Percentiles rank a stretch among this genome's conserved stretches.
Evolutionary conservation across 169 alveolate species (phyloP).

Genomic region (Plasmodium knowlesi): DNA sequence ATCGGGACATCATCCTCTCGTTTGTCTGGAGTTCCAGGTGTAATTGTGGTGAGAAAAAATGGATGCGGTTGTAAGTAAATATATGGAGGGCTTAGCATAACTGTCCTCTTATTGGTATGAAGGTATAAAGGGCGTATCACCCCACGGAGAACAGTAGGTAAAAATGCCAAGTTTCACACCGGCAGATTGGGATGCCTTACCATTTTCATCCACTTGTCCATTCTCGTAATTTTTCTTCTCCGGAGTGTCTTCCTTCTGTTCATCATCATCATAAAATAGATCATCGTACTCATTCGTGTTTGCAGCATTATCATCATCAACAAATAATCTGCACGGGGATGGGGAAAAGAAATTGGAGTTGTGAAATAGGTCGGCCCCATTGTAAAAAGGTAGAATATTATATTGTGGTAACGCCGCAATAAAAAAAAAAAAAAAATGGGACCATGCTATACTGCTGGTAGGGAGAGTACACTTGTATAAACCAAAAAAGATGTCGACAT

Average conservation of each 20-base stretch:
- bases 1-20: constrained; percentile 75
- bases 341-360: no score
- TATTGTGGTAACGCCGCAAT: no score
- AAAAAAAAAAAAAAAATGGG: no score
- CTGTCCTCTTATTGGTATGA: not conserved
- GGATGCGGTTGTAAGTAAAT: not conserved
- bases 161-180: not conserved
- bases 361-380: no score
- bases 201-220: constrained; percentile 78
- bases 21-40: constrained; percentile 4
- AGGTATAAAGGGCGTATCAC: not conserved
- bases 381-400: no score
- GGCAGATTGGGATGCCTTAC: constrained; percentile 51
- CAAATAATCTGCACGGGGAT: constrained; percentile 81
- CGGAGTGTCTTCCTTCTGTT: constrained; percentile 53
- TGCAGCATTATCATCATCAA: constrained; percentile 90
- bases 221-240: constrained; percentile 68
- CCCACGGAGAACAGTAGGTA: not conserved
- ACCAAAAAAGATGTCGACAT: not conserved
- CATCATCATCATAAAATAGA: constrained; percentile 80
- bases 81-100: not conserved
- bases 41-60: not conserved
- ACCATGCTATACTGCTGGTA: no score
- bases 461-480: not conserved
- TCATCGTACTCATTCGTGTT: constrained; percentile 87